phyloP scores from a whole-genome alignment of 2,329 filamentous ascomycete genomes.

The Fusarium equiseti region DNA sequence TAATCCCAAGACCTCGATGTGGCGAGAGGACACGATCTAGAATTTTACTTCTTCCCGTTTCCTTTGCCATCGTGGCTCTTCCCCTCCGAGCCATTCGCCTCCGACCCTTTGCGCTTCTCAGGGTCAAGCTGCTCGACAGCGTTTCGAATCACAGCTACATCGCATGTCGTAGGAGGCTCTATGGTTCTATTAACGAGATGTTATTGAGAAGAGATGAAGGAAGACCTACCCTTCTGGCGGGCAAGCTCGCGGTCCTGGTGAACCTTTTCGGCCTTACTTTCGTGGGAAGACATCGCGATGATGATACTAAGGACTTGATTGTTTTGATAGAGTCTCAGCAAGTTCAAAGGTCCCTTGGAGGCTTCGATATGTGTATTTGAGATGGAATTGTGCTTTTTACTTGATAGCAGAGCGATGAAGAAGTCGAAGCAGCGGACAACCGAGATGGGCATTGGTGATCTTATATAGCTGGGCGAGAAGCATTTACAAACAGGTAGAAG shows the following conservation, averaged over 20 bases:
- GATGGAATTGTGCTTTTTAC: neutral
- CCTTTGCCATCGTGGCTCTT: neutral
- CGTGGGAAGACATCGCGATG: neutral
- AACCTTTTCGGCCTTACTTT: neutral
- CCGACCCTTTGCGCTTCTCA: neutral
- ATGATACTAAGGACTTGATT: neutral
- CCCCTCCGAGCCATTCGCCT: neutral
- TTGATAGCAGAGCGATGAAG: neutral
- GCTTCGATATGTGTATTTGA: neutral
- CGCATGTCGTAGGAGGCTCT: neutral
- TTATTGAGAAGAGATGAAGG: neutral
- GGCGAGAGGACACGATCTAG: neutral
- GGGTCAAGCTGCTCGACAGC: neutral
- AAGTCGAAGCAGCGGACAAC: neutral
- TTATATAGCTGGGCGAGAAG: neutral
- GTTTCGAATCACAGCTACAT: neutral
- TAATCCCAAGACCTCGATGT: neutral
- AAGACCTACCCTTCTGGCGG: neutral
- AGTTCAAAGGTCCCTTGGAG: neutral
- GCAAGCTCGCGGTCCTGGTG: neutral
- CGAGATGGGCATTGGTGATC: neutral
- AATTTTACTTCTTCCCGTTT: neutral
- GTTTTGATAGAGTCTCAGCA: neutral
- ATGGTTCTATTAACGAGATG: neutral
- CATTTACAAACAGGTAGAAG: neutral